Percentiles rank a stretch among this genome's conserved stretches.
Evolutionary conservation across 164 flowering plant genomes (phyloP).

Genomic region (Stephania japonica): DNA sequence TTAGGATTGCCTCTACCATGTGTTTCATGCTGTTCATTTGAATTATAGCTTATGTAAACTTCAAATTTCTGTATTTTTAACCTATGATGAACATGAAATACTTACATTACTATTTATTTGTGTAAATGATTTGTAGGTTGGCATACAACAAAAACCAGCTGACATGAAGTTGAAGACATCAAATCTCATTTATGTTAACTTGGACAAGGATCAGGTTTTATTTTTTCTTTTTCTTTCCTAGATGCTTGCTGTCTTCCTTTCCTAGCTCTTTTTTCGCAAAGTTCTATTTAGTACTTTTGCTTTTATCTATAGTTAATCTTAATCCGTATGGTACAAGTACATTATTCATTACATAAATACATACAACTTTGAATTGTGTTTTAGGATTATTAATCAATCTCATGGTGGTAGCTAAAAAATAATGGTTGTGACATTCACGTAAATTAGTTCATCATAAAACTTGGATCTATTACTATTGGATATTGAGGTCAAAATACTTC

Average conservation of each 20-base stretch:
- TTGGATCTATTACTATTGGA: not conserved
- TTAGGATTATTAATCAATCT: not conserved
- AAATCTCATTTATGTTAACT: constrained; percentile 61
- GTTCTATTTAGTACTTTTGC: not conserved
- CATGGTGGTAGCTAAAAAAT: not conserved
- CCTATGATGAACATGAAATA: not conserved
- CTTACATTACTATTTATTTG: not conserved
- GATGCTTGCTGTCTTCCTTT: not conserved
- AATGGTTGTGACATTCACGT: not conserved
- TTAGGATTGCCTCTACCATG: not conserved
- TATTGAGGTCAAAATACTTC: no score
- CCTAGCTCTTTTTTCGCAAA: constrained; percentile 3
- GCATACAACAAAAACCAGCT: constrained; percentile 57
- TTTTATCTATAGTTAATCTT: not conserved
- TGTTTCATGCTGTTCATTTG: no score
- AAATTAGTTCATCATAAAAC: not conserved
- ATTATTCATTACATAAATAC: not conserved
- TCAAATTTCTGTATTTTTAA: not conserved
- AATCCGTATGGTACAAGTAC: not conserved
- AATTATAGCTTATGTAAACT: no score
- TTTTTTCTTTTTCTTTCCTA: not conserved
- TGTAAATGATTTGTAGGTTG: constrained; percentile 50
- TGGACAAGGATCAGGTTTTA: constrained; percentile 63
- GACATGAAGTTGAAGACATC: constrained; percentile 63
- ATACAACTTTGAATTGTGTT: not conserved